Percentiles rank a stretch among this genome's conserved stretches.
These are phyloP conservation scores for Rosa persica DNA, from an alignment of 306 rosid genomes.

Conservation along the genomic window DNA sequence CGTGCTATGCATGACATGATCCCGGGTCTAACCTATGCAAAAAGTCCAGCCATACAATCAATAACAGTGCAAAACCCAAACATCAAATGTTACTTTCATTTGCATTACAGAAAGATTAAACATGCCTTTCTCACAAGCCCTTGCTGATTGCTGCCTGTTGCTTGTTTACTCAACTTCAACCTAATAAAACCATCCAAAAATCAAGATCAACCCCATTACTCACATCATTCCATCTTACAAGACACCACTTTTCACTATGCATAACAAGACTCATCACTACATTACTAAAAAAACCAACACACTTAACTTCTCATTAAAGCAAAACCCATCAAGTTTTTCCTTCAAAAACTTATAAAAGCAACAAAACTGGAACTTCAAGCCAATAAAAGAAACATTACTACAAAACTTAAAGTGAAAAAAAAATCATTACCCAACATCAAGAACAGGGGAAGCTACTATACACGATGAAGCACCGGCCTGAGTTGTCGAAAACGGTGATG, in stretches of 20 bases:
- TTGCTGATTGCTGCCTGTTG: slow-evolving; percentile 39
- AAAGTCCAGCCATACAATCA: slow-evolving; percentile 38
- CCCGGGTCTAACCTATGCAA: slow-evolving; percentile 67
- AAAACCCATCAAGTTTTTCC: background rate
- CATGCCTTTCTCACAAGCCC: slow-evolving; percentile 53
- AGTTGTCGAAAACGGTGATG: slow-evolving; percentile 21
- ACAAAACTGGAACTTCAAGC: background rate
- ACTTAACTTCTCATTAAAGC: background rate
- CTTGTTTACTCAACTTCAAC: slow-evolving; percentile 49
- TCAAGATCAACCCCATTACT: background rate
- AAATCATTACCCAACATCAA: slow-evolving; percentile 41
- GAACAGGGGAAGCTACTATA: slow-evolving; percentile 35
- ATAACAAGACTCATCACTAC: background rate
- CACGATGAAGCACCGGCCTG: slow-evolving; percentile 21
- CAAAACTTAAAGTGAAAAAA: background rate
- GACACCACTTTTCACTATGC: background rate
- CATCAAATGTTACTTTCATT: slow-evolving; percentile 1
- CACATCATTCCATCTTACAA: slow-evolving; percentile 6
- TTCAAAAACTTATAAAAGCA: background rate
- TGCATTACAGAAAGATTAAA: slow-evolving; percentile 9
- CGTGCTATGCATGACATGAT: slow-evolving; percentile 32
- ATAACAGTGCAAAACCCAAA: slow-evolving; percentile 16
- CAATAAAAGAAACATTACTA: background rate
- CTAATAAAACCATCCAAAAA: slow-evolving; percentile 32
- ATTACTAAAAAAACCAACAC: background rate